Evolutionary conservation across 352 stramenopile species (phyloP).

Genomic region (Globisporangium rhizosaccharum): DNA sequence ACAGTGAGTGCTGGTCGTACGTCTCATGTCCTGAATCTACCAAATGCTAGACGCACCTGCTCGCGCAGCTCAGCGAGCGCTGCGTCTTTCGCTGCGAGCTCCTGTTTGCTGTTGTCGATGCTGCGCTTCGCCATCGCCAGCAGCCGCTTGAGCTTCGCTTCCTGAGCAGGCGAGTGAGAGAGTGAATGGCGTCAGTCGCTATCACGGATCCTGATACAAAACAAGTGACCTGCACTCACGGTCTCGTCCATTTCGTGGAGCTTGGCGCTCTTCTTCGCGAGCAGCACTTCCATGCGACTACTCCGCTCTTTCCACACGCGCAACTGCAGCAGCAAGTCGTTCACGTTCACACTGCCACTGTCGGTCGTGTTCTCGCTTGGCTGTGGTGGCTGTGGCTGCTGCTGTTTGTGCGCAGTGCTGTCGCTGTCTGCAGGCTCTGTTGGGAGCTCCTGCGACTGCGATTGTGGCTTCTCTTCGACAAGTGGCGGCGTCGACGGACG

Average conservation of each 20-base stretch:
- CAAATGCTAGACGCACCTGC: slow-evolving; percentile 20
- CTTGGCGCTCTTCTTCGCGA: slow-evolving; percentile 64
- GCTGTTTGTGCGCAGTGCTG: background rate
- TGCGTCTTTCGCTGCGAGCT: slow-evolving; percentile 61
- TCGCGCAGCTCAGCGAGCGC: slow-evolving; percentile 40
- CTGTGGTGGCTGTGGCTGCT: background rate
- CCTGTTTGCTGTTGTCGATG: slow-evolving; percentile 86
- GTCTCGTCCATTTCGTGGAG: slow-evolving; percentile 79
- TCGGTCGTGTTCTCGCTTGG: background rate
- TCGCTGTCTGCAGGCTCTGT: background rate
- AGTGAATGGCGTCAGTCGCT: background rate
- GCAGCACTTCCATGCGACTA: slow-evolving; percentile 49
- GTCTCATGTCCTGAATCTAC: too few relatives aligned
- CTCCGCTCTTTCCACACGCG: slow-evolving; percentile 57
- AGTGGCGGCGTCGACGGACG: slow-evolving; percentile 2
- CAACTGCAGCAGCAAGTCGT: slow-evolving; percentile 34
- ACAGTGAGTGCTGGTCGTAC: background rate
- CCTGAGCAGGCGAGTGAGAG: slow-evolving; percentile 19
- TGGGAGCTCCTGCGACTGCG: background rate
- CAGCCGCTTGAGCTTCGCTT: slow-evolving; percentile 77
- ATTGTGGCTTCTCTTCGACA: background rate
- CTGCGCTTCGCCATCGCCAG: slow-evolving; percentile 85
- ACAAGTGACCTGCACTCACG: slow-evolving; percentile 16
- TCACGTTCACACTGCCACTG: slow-evolving; percentile 4
- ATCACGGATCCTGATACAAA: background rate